A percentile compares a stretch with the other conserved stretches of the same genome.
These are phyloP conservation scores for Hortiboletus rubellus DNA, from an alignment of 1,284 basidiomycete genomes.

Conservation along the genomic window DNA sequence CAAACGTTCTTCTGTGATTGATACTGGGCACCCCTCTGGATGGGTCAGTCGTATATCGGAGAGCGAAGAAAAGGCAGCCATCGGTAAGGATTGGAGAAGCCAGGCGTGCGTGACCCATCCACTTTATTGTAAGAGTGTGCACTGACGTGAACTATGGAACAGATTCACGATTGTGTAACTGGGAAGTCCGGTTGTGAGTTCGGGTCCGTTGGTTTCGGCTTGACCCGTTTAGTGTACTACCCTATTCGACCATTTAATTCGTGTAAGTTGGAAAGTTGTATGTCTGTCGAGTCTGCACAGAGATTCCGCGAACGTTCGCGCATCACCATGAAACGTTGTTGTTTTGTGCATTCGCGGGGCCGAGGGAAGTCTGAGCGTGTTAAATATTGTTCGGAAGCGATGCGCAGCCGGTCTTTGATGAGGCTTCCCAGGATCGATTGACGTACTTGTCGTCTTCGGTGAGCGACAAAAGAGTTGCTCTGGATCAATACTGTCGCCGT, in stretches of 20 bases:
- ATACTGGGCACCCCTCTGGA: conserved; percentile 65
- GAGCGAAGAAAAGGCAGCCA: conserved; percentile 49
- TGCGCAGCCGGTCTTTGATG: background rate
- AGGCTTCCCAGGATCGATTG: background rate
- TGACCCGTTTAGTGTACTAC: background rate
- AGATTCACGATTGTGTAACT: conserved; percentile 19
- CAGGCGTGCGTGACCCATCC: conserved; percentile 49
- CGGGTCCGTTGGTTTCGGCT: background rate
- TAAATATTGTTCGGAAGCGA: conserved; percentile 10
- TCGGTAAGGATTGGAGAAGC: conserved; percentile 64
- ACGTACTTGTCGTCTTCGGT: background rate
- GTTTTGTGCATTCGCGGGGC: background rate
- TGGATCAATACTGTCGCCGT: too few species aligned
- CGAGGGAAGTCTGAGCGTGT: too few species aligned
- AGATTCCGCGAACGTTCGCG: background rate
- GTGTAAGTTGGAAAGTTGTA: background rate
- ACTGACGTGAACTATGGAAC: background rate
- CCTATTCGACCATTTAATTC: background rate
- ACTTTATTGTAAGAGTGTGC: background rate
- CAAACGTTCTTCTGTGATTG: conserved; percentile 64
- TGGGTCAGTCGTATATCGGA: conserved; percentile 70
- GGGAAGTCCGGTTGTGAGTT: too few species aligned
- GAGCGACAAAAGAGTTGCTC: too few species aligned
- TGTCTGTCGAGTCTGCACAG: background rate
- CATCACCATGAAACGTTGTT: background rate